Evolutionary conservation across 345 rosid genomes (phyloP).

Genomic region (Tarenaya hassleriana): DNA sequence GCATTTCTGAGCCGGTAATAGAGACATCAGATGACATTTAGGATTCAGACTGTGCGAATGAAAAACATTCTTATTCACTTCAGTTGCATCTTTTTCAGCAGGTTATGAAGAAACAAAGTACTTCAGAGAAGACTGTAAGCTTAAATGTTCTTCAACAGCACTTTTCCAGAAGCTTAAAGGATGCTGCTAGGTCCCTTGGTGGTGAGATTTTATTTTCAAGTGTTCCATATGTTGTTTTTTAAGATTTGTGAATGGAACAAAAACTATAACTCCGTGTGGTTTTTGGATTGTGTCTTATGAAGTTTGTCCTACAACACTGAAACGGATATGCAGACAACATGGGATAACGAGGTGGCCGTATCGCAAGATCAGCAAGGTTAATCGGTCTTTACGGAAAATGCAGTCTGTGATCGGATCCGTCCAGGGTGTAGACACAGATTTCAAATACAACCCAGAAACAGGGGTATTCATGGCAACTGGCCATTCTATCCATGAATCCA

Average conservation of each 20-base stretch:
- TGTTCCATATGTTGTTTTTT: conserved; percentile 12
- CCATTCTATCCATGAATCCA: conserved; percentile 36
- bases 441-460: conserved; percentile 62
- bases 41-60: neutral
- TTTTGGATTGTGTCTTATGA: conserved; percentile 21
- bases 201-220: conserved; percentile 60
- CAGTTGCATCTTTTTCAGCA: conserved; percentile 21
- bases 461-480: conserved; percentile 67
- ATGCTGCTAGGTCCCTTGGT: conserved; percentile 92
- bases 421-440: conserved; percentile 78
- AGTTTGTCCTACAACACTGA: conserved; percentile 94
- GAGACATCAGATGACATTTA: conserved; percentile 6
- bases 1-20: conserved; percentile 41
- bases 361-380: conserved; percentile 89
- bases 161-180: conserved; percentile 88
- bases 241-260: neutral
- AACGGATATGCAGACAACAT: conserved; percentile 93
- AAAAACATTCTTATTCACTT: too few relatives aligned
- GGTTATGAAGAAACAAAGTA: conserved; percentile 54
- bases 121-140: conserved; percentile 83
- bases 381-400: conserved; percentile 67
- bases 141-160: conserved; percentile 78
- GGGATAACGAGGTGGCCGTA: conserved; percentile 96
- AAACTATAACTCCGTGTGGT: conserved; percentile 14
- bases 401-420: conserved; percentile 80